Base-by-base conservation (phyloP, 2,329 filamentous ascomycete genomes). In the Aspergillus sergii region DNA sequence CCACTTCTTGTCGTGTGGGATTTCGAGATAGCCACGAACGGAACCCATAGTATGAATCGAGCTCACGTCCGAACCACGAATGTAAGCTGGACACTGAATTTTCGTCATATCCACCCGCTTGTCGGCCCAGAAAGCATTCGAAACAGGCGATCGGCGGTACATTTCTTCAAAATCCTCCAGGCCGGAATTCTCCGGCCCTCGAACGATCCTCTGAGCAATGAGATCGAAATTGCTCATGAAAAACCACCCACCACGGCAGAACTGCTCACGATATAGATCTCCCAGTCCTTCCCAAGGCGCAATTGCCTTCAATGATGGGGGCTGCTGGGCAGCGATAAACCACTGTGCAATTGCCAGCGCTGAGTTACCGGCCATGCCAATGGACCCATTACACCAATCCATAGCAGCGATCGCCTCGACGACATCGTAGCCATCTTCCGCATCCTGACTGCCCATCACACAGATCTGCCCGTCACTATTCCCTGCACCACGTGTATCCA, bases 181-280 rank as follows among this genome's bases (percentile, higher is more conserved):
- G 0, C 78, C 70, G 1, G 58, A 64, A 14, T 43, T 64, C 8
- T 62, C 43, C 68, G 59, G 71, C 32, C 72, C 75, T 36, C 75
- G 76, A 26, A 81, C 68, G 53, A 79, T 79, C 58, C 73, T 72
- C 16, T 76, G 73, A 14, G 76, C 74, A 58, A 81, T 80, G 19
- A 81, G 72, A 57, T 81, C 79, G 59, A 81, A 82, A 59, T 78
- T 79, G 59, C 72, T 78, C 72, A 79, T 79, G 32, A 71, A 74
- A 61, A 66, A 72, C 45, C 67, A 66, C 1, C 81, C 81, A 16
- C 82, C 82, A 6, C 82, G 76, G 41, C 73, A 75, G 64, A 83
- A 80, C 30, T 80, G 77, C 64, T 84, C 82, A 2, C 81, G 78
- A 63, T 81, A 84, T 4, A 83, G 66, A 64, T 85, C 83, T 0